These are phyloP conservation scores for Pichia ethanolica DNA, from an alignment of 805 yeast genomes.

Conservation along the genomic window DNA sequence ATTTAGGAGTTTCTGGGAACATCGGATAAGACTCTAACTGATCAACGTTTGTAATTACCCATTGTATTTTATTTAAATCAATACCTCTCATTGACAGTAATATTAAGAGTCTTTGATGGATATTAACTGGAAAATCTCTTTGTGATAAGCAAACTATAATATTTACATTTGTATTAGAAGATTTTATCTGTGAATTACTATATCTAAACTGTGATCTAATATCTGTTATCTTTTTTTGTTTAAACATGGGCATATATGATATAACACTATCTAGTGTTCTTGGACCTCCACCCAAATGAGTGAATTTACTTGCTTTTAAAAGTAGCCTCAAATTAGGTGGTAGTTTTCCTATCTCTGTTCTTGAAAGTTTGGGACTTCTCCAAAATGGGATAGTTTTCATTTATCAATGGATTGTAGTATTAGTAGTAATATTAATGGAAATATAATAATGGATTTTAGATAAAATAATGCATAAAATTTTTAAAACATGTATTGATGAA, in stretches of 20 bases:
- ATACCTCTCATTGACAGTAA: not conserved
- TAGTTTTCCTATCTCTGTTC: not conserved
- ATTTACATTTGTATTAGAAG: not conserved
- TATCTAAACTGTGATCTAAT: too few relatives aligned
- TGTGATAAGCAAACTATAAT: conserved; percentile 5
- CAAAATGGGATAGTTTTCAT: not conserved
- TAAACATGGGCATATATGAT: conserved; percentile 1
- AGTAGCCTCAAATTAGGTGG: conserved; percentile 1
- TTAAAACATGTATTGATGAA: too few relatives aligned
- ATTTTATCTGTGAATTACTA: too few relatives aligned
- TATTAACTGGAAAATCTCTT: conserved; percentile 6
- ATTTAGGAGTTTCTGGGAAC: not conserved
- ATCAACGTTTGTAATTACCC: conserved; percentile 8
- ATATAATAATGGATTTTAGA: too few relatives aligned
- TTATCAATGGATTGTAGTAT: too few relatives aligned
- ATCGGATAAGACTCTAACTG: conserved; percentile 1
- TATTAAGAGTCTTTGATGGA: conserved; percentile 2
- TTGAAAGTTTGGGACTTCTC: conserved; percentile 1
- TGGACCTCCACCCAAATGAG: conserved; percentile 4
- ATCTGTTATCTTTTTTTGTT: not conserved
- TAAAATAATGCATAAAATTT: too few relatives aligned
- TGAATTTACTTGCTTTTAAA: not conserved
- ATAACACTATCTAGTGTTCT: conserved; percentile 7
- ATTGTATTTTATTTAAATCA: conserved; percentile 1
- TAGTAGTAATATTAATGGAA: too few relatives aligned